Conservation (phyloP, 1,284 basidiomycete species). For the Cutaneotrichosporon cutaneum region DNA sequence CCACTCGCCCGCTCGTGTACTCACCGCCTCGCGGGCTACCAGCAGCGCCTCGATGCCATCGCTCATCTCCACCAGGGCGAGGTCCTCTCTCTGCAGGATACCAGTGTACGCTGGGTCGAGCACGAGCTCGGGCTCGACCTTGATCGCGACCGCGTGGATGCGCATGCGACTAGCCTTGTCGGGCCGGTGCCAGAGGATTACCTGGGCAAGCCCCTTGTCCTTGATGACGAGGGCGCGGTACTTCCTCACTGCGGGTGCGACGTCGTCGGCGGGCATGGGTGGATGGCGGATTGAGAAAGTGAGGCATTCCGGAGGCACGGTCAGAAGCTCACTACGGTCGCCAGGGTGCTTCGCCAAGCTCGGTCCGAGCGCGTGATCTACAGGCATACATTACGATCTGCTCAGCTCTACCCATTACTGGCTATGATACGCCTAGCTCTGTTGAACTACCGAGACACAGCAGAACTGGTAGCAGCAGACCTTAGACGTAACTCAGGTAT, state of each 20-base stretch:
- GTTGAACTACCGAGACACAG: no score
- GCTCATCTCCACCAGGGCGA: slow-evolving; percentile 3
- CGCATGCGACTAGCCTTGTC: neutral
- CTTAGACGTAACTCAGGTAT: no score
- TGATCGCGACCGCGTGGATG: neutral
- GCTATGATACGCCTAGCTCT: no score
- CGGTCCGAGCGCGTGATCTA: neutral
- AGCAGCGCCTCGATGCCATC: neutral
- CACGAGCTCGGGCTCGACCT: slow-evolving; percentile 1
- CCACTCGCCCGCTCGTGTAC: neutral
- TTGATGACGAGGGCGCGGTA: slow-evolving; percentile 7
- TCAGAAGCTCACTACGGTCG: no score
- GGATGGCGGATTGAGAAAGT: neutral
- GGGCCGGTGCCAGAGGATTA: neutral
- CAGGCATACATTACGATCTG: neutral
- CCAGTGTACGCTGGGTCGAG: slow-evolving; percentile 1
- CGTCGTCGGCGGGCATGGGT: neutral
- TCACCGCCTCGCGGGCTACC: slow-evolving; percentile 2
- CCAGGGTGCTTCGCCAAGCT: no score
- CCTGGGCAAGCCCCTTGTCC: slow-evolving; percentile 3
- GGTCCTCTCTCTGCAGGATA: neutral
- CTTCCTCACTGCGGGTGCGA: neutral
- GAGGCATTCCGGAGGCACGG: no score
- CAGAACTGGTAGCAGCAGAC: no score
- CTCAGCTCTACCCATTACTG: no score